phyloP scores from a whole-genome alignment of 2,329 filamentous ascomycete species.

The Fusarium sp. region DNA sequence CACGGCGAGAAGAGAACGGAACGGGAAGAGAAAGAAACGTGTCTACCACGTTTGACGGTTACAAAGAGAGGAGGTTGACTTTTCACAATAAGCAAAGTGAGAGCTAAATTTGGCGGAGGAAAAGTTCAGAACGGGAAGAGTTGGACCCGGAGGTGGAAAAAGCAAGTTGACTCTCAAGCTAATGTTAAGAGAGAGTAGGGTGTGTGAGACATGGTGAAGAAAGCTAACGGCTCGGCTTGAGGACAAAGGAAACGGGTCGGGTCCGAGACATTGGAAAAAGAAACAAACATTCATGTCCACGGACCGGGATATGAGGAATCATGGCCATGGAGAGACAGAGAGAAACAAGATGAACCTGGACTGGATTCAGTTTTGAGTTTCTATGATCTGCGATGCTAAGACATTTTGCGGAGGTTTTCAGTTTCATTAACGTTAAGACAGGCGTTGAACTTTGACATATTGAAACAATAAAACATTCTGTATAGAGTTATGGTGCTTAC shows the following conservation, averaged over 20 bases:
- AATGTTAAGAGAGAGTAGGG: not conserved
- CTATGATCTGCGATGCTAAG: not conserved
- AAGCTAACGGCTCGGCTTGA: conserved; percentile 8
- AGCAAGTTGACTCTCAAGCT: conserved; percentile 8
- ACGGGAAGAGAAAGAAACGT: conserved; percentile 26
- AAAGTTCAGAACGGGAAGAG: not conserved
- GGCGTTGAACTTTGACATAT: not conserved
- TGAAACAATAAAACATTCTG: not conserved
- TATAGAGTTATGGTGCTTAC: not conserved
- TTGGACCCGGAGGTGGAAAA: conserved; percentile 10
- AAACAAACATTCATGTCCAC: not conserved
- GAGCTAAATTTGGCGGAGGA: not conserved
- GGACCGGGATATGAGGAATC: not conserved
- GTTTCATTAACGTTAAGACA: not conserved
- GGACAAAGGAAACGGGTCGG: not conserved
- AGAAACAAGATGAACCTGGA: not conserved
- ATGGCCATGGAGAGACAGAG: not conserved
- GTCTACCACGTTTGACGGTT: conserved; percentile 29
- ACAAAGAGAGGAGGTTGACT: conserved; percentile 1
- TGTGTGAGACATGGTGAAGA: conserved; percentile 26
- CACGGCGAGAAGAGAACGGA: not conserved
- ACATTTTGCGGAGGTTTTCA: not conserved
- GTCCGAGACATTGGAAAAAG: not conserved
- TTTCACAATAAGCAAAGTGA: conserved; percentile 5
- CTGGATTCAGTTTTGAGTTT: not conserved